Conservation (phyloP, 2,329 filamentous ascomycete genomes). For the Colletotrichum theobromicola region DNA sequence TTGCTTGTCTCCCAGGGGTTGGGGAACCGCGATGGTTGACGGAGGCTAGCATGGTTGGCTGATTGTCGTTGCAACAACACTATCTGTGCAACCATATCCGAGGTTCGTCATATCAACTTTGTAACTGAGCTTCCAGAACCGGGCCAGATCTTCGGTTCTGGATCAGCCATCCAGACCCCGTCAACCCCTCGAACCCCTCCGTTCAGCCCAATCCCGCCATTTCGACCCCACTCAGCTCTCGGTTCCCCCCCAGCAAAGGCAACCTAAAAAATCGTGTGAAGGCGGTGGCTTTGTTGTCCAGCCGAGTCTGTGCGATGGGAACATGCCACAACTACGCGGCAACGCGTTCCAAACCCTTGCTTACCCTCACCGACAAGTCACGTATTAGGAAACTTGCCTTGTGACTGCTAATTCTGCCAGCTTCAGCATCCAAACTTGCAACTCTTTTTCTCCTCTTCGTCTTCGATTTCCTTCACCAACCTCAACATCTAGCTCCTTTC, state of each 20-base stretch:
- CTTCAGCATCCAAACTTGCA: not conserved
- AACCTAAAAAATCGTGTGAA: constrained; percentile 10
- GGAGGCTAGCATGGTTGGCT: not conserved
- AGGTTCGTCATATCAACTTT: not conserved
- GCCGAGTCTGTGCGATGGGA: constrained; percentile 15
- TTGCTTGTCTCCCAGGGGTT: not conserved
- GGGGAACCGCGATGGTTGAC: not conserved
- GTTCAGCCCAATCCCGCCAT: not conserved
- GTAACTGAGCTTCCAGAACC: not conserved
- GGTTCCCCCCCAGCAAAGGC: not conserved
- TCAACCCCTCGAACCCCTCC: constrained; percentile 3
- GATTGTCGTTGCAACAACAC: not conserved
- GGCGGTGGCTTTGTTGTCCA: constrained; percentile 14
- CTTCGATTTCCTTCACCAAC: not conserved
- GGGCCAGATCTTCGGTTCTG: not conserved
- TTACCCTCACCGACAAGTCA: constrained; percentile 16
- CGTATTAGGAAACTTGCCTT: not conserved
- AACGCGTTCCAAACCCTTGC: constrained; percentile 13
- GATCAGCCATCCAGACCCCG: not conserved
- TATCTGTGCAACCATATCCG: not conserved
- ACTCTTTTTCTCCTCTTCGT: not conserved
- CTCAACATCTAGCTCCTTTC: not conserved
- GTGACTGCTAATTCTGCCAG: not conserved
- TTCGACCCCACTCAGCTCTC: not conserved
- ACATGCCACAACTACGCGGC: constrained; percentile 13